Evolutionary conservation across 2,329 filamentous ascomycete genomes (phyloP).

Genomic region (Fusarium protoensiforme): DNA sequence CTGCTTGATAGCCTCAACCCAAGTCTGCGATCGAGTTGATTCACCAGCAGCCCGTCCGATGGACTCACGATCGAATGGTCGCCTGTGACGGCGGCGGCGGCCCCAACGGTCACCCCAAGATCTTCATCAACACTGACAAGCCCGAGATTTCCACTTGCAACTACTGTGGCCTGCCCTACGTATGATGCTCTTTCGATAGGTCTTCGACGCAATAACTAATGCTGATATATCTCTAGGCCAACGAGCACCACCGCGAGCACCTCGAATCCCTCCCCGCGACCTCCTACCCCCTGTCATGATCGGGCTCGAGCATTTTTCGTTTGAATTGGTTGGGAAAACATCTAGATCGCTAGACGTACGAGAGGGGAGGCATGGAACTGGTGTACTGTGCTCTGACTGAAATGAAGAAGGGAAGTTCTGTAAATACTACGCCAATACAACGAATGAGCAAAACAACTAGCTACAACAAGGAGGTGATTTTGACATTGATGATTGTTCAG

Average conservation of each 20-base stretch:
- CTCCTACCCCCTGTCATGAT: constrained; percentile 79
- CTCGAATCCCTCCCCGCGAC: constrained; percentile 84
- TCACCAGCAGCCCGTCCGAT: constrained; percentile 93
- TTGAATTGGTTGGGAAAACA: constrained; percentile 14
- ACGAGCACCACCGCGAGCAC: constrained; percentile 87
- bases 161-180: constrained; percentile 94
- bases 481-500: not conserved
- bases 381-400: constrained; percentile 28
- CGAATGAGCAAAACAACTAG: constrained; percentile 18
- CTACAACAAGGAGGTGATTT: not conserved
- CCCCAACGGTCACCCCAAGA: constrained; percentile 86
- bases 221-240: constrained; percentile 68
- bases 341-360: constrained; percentile 21
- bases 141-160: constrained; percentile 89
- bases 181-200: constrained; percentile 61
- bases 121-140: constrained; percentile 99
- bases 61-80: constrained; percentile 85
- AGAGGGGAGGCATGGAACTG: constrained; percentile 8
- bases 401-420: constrained; percentile 23
- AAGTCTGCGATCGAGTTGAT: constrained; percentile 93
- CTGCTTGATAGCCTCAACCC: constrained; percentile 77
- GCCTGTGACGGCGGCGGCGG: constrained; percentile 94
- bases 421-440: constrained; percentile 43
- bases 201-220: not conserved
- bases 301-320: constrained; percentile 15